phyloP scores from a whole-genome alignment of 2,329 filamentous ascomycete species.

The Pezicula radicicola region DNA sequence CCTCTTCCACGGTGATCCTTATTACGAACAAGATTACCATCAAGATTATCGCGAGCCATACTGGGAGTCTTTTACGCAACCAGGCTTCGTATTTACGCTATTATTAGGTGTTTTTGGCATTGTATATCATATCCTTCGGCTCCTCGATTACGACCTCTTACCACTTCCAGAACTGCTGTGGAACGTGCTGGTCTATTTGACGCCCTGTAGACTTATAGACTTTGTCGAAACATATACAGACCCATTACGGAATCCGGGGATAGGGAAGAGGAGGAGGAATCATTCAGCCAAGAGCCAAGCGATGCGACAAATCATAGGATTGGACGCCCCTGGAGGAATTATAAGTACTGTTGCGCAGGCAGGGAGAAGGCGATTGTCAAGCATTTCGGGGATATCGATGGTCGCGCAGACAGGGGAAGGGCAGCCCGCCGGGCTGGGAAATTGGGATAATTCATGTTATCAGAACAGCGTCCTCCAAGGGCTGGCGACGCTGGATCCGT shows the following conservation, averaged over 20 bases:
- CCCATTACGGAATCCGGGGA: constrained; percentile 37
- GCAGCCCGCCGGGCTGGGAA: constrained; percentile 70
- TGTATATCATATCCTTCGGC: constrained; percentile 25
- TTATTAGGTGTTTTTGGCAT: constrained; percentile 21
- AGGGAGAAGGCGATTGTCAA: constrained; percentile 52
- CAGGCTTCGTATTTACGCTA: constrained; percentile 17
- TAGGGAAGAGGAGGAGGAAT: constrained; percentile 32
- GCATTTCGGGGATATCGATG: constrained; percentile 34
- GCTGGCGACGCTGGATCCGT: constrained; percentile 69
- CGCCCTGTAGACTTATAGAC: constrained; percentile 56
- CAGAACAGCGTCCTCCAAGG: constrained; percentile 94
- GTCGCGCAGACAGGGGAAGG: constrained; percentile 41
- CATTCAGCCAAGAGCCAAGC: constrained; percentile 62
- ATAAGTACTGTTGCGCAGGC: constrained; percentile 56
- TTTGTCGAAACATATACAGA: constrained; percentile 42
- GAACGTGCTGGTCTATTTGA: constrained; percentile 55
- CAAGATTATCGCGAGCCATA: constrained; percentile 25
- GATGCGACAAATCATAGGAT: constrained; percentile 59
- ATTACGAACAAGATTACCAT: constrained; percentile 23
- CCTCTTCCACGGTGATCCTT: constrained; percentile 25
- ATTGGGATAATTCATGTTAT: constrained; percentile 94
- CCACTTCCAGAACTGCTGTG: constrained; percentile 50
- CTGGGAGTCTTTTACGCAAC: constrained; percentile 6
- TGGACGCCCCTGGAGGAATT: constrained; percentile 50
- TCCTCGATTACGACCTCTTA: constrained; percentile 32